Conservation (phyloP, 2,329 filamentous ascomycete species). For the Nigrospora osmanthi region DNA sequence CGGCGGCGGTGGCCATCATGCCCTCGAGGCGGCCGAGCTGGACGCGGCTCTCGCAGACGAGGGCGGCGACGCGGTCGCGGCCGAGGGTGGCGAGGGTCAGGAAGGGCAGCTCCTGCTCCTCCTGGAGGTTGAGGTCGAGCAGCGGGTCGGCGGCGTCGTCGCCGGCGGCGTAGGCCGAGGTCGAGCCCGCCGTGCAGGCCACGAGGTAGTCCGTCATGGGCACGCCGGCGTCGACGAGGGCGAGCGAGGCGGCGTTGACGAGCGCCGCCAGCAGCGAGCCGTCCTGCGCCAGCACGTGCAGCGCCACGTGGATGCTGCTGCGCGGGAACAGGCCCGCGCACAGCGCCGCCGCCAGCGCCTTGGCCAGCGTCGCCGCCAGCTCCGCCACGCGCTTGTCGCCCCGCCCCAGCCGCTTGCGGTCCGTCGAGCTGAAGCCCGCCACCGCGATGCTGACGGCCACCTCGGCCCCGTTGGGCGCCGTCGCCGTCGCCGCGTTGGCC, state of each 20-base stretch:
- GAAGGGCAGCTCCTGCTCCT: slow-evolving; percentile 83
- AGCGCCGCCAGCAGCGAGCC: slow-evolving; percentile 84
- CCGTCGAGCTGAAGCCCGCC: slow-evolving; percentile 81
- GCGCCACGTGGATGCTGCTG: slow-evolving; percentile 71
- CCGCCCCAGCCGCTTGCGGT: slow-evolving; percentile 68
- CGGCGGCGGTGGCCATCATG: slow-evolving; percentile 86
- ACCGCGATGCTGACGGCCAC: slow-evolving; percentile 77
- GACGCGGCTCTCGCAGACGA: slow-evolving; percentile 85
- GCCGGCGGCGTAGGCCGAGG: slow-evolving; percentile 55
- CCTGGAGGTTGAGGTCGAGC: slow-evolving; percentile 69
- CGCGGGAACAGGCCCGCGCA: slow-evolving; percentile 87
- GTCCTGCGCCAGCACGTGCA: slow-evolving; percentile 86
- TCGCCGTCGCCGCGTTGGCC: slow-evolving; percentile 1
- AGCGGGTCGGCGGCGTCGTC: slow-evolving; percentile 69
- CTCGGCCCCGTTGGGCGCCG: slow-evolving; percentile 43
- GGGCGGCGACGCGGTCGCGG: slow-evolving; percentile 65
- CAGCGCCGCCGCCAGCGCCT: slow-evolving; percentile 68
- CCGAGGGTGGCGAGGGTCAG: slow-evolving; percentile 79
- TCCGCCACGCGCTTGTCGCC: slow-evolving; percentile 76
- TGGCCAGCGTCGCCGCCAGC: slow-evolving; percentile 70
- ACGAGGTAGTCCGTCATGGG: slow-evolving; percentile 91
- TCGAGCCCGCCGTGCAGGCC: slow-evolving; percentile 80
- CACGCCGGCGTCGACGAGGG: slow-evolving; percentile 88
- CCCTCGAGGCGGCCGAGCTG: slow-evolving; percentile 75
- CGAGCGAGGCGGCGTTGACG: slow-evolving; percentile 84